Base-by-base conservation (phyloP, 2,329 filamentous ascomycete species). In the Pseudodiploospora longispora region DNA sequence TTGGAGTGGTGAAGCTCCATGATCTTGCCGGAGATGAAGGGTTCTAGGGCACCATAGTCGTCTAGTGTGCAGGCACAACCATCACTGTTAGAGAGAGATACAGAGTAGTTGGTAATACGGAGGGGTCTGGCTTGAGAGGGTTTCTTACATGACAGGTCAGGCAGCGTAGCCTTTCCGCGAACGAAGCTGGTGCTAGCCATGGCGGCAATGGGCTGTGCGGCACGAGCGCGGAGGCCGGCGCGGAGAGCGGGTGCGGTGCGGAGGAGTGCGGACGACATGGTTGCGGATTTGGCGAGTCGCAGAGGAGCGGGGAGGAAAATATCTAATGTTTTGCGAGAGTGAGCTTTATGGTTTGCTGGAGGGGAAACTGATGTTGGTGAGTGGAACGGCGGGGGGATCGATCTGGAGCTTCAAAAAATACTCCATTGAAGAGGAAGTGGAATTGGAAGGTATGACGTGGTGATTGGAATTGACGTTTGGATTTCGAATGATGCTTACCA, bases 1-100 rank as follows among this genome's bases (percentile, higher is more conserved):
- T 89, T 91, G 71, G 79, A 83, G 79, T 95, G 86, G 76, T 95
- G 90, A 38, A 95, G 80, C 72, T 95, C 87, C 90, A 95, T 95
- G 73, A 95, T 95, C 70, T 93, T 81, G 65, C 85, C 85, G 40
- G 85, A 90, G 71, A 95, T 81, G 60, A 74, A 62, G 41, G 80
- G 80, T 72, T 98, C 93, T 58, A 98, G 88, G 42, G 90, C 93
- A 63, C 85, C 87, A 68, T 96, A 98, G 76, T 96, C 93, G 65
- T 97, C 91, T 95, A 54, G 3, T 27, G 3, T 10, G 28, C 10
- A 32, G n/a, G 33, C 39, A 19, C 19, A 19, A 19, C 19, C 19
- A 19, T 42, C 7, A 40, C 38, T 35, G 29, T 43, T 10, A 48
- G 40, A 10, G 41, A n/a, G 27, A 19, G 19, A 19, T 19, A 19